Conservation (phyloP, 2,329 filamentous ascomycete species). For the Neofusicoccum cordaticola region DNA sequence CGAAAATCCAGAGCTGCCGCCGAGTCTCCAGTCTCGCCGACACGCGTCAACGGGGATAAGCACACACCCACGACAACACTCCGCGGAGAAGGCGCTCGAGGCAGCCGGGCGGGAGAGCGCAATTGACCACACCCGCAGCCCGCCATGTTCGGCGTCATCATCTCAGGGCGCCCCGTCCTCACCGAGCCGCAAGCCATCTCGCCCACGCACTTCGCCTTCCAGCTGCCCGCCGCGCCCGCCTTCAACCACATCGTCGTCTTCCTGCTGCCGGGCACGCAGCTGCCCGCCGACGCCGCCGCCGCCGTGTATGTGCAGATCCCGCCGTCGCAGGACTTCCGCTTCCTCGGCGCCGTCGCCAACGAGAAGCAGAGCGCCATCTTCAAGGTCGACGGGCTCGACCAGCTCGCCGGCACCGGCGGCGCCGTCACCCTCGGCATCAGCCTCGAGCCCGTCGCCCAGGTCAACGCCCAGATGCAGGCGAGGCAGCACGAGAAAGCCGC, state of each 20-base stretch:
- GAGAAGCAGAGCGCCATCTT: conserved; percentile 93
- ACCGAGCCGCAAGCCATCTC: conserved; percentile 56
- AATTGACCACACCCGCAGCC: neutral
- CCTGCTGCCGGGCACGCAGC: conserved; percentile 70
- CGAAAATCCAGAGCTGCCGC: neutral
- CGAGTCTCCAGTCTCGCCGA: too few relatives aligned
- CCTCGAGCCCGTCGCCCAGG: conserved; percentile 71
- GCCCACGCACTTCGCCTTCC: conserved; percentile 62
- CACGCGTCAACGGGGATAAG: too few relatives aligned
- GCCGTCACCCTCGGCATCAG: conserved; percentile 73
- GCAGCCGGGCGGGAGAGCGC: too few relatives aligned
- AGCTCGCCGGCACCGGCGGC: neutral
- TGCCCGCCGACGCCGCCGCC: conserved; percentile 76
- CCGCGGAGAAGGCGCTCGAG: neutral
- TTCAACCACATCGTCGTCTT: conserved; percentile 83
- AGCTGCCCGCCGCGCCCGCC: conserved; percentile 60
- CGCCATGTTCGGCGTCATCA: conserved; percentile 60
- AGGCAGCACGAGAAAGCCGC: conserved; percentile 47
- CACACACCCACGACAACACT: neutral
- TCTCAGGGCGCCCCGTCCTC: conserved; percentile 60
- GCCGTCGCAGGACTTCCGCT: conserved; percentile 62
- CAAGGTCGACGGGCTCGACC: conserved; percentile 53
- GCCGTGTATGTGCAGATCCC: conserved; percentile 85
- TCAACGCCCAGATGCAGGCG: conserved; percentile 66
- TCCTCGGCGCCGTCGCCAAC: conserved; percentile 84